phyloP scores from a whole-genome alignment of 2,329 filamentous ascomycete species.

The Aplosporella prunicola region DNA sequence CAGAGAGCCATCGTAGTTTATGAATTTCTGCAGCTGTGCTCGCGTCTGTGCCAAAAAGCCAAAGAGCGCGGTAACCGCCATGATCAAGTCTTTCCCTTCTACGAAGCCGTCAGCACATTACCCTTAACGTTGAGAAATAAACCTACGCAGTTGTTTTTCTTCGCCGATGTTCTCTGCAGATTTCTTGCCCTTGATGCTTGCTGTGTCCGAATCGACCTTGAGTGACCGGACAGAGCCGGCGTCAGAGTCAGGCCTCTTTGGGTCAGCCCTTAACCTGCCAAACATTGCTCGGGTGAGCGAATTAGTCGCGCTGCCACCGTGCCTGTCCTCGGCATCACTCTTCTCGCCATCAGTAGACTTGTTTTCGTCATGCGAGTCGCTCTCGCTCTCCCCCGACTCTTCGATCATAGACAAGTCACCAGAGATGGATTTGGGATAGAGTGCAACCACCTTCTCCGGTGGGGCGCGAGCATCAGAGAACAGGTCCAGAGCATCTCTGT shows the following conservation, averaged over 20 bases:
- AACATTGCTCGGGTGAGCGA: slow-evolving; percentile 31
- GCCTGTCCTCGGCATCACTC: slow-evolving; percentile 15
- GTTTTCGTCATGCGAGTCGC: slow-evolving; percentile 15
- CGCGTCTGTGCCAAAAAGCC: slow-evolving; percentile 84
- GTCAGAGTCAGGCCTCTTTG: slow-evolving; percentile 40
- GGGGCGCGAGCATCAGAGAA: slow-evolving; percentile 87
- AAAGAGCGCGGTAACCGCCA: slow-evolving; percentile 73
- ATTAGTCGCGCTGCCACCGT: slow-evolving; percentile 17
- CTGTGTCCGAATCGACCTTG: slow-evolving; percentile 47
- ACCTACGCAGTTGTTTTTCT: slow-evolving; percentile 36
- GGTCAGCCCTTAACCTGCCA: slow-evolving; percentile 37
- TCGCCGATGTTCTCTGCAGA: slow-evolving; percentile 34
- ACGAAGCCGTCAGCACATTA: too few relatives aligned
- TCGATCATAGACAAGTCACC: slow-evolving; percentile 63
- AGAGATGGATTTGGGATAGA: slow-evolving; percentile 78
- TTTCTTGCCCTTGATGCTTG: slow-evolving; percentile 41
- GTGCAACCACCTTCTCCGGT: slow-evolving; percentile 73
- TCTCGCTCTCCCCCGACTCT: slow-evolving; percentile 36
- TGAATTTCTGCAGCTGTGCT: slow-evolving; percentile 50
- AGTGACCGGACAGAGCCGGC: slow-evolving; percentile 51
- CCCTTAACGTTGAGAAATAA: too few relatives aligned
- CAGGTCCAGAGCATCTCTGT: slow-evolving; percentile 75
- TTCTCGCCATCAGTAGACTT: slow-evolving; percentile 11
- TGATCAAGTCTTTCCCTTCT: slow-evolving; percentile 74
- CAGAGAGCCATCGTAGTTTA: slow-evolving; percentile 49